These are phyloP conservation scores for Schoenoplectus triqueter DNA, from an alignment of 202 grass and related monocot genomes.

Conservation along the genomic window DNA sequence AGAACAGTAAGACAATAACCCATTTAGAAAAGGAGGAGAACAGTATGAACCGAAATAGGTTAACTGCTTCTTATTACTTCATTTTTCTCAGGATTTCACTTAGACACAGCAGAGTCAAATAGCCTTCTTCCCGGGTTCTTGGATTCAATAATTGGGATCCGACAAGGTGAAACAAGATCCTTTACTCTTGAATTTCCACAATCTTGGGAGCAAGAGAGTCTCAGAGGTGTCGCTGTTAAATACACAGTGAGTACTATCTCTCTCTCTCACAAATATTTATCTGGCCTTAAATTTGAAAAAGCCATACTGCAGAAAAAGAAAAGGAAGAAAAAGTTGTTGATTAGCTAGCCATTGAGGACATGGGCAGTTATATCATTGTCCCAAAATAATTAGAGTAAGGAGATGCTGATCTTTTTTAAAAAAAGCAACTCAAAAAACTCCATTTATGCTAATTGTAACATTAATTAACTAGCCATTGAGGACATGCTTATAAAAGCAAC, in stretches of 20 bases:
- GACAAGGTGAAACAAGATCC: constrained; percentile 77
- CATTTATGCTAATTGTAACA: no score
- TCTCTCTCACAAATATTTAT: constrained; percentile 26
- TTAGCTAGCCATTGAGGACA: no score
- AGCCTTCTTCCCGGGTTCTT: constrained; percentile 88
- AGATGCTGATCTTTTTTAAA: no score
- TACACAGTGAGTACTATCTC: constrained; percentile 87
- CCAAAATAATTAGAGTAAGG: no score
- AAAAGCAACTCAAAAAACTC: no score
- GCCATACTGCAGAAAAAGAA: constrained; percentile 16
- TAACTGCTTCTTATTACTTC: constrained; percentile 11
- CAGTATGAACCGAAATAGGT: background rate
- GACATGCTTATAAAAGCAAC: no score
- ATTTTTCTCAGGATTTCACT: constrained; percentile 69
- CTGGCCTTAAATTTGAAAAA: constrained; percentile 28
- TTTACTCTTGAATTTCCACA: constrained; percentile 94
- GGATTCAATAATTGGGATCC: constrained; percentile 86
- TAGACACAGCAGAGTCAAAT: constrained; percentile 89
- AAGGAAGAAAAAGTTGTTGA: background rate
- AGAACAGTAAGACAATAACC: background rate
- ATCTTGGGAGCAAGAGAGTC: constrained; percentile 78
- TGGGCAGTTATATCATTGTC: no score
- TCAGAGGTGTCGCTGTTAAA: constrained; percentile 67
- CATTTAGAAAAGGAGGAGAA: background rate
- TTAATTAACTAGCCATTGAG: no score